phyloP scores from a whole-genome alignment of 805 yeast species.

The Suhomyces kilbournensis region DNA sequence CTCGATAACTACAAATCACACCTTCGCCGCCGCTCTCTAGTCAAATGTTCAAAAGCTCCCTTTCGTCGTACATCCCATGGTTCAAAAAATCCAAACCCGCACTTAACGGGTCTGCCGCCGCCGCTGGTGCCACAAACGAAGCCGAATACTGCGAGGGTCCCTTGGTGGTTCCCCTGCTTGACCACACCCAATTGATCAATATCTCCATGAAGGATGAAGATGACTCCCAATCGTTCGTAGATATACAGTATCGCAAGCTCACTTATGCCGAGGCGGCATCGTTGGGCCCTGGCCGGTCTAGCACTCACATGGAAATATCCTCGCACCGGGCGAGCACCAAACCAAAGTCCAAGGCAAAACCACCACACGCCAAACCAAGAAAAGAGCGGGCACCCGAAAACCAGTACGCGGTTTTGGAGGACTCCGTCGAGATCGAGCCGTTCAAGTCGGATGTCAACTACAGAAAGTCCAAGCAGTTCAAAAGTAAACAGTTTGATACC shows the following conservation, averaged over 20 bases:
- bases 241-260: constrained; percentile 32
- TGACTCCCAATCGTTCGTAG: constrained; percentile 34
- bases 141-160: not conserved
- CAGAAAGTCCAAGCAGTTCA: constrained; percentile 13
- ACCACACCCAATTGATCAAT: constrained; percentile 26
- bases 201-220: constrained; percentile 32
- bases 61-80: constrained; percentile 12
- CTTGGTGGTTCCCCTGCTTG: constrained; percentile 24
- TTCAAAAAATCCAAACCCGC: constrained; percentile 10
- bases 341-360: not conserved
- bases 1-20: not conserved
- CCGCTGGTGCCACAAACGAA: not conserved
- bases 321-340: too few relatives aligned
- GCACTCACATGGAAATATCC: too few relatives aligned
- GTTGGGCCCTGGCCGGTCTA: constrained; percentile 15
- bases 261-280: constrained; percentile 47
- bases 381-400: constrained; percentile 9
- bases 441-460: constrained; percentile 19
- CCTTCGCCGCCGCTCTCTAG: not conserved
- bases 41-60: constrained; percentile 12
- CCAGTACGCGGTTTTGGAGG: constrained; percentile 16
- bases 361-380: constrained; percentile 8
- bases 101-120: not conserved
- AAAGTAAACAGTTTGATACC: constrained; percentile 16
- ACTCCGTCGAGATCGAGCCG: constrained; percentile 10